These are phyloP conservation scores for Ceratocystis albifundus DNA, from an alignment of 2,329 filamentous ascomycete genomes.

Conservation along the genomic window DNA sequence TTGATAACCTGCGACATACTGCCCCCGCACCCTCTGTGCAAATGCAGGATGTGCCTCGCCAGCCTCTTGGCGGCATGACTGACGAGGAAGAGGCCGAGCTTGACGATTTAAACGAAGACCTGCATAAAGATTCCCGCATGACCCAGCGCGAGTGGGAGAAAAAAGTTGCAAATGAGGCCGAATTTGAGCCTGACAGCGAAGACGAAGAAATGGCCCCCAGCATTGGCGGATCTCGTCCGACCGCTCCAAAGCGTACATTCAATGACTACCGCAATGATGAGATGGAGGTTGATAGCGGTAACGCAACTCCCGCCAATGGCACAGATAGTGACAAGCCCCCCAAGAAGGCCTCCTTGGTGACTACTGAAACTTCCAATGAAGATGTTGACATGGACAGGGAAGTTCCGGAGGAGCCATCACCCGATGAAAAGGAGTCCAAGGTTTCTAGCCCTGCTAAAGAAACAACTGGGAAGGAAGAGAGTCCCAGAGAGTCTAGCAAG, in stretches of 20 bases:
- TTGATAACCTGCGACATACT: conserved; percentile 79
- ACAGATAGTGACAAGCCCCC: conserved; percentile 28
- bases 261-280: conserved; percentile 40
- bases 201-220: conserved; percentile 68
- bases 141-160: conserved; percentile 77
- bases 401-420: conserved; percentile 23
- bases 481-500: conserved; percentile 22
- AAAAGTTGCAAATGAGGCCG: conserved; percentile 61
- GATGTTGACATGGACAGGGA: conserved; percentile 33
- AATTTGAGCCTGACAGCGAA: conserved; percentile 69
- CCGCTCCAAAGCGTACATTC: conserved; percentile 41
- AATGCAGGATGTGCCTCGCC: conserved; percentile 63
- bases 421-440: conserved; percentile 25
- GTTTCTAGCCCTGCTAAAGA: conserved; percentile 24
- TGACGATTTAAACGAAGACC: conserved; percentile 66
- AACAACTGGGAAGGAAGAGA: conserved; percentile 27
- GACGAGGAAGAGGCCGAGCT: conserved; percentile 56
- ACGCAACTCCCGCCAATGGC: conserved; percentile 32
- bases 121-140: conserved; percentile 71
- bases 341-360: conserved; percentile 26
- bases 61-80: conserved; percentile 49
- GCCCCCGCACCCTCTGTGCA: conserved; percentile 81
- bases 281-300: conserved; percentile 32
- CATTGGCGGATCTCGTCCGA: conserved; percentile 55
- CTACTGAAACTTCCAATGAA: conserved; percentile 35